These are phyloP conservation scores for Blakeslea trispora DNA, from an alignment of 371 early-diverging fungal genomes.

Conservation along the genomic window DNA sequence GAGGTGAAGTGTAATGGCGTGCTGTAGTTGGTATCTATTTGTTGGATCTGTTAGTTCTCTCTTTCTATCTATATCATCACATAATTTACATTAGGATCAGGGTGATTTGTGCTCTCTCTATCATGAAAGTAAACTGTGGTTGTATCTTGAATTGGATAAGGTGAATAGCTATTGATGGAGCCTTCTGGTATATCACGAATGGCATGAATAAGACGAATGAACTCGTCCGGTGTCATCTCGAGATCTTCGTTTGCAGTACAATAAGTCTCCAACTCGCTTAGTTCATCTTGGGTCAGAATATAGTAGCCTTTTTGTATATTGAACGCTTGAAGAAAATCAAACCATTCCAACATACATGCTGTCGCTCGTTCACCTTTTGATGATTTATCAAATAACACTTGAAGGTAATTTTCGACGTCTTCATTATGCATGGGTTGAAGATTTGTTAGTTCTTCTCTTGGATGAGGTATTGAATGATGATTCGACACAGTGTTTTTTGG, in stretches of 20 bases:
- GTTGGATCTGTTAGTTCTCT: too few relatives aligned
- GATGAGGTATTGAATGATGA: neutral
- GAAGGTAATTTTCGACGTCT: constrained; percentile 14
- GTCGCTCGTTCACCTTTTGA: constrained; percentile 9
- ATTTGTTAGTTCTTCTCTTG: neutral
- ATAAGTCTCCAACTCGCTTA: constrained; percentile 15
- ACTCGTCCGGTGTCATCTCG: constrained; percentile 30
- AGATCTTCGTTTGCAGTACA: constrained; percentile 17
- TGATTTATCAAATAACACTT: constrained; percentile 5
- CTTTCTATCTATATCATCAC: too few relatives aligned
- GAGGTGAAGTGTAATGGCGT: too few relatives aligned
- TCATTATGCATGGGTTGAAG: constrained; percentile 7
- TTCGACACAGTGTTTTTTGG: neutral
- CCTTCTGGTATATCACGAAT: constrained; percentile 18
- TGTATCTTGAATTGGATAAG: constrained; percentile 7
- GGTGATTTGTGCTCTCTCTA: constrained; percentile 13
- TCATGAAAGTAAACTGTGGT: constrained; percentile 6
- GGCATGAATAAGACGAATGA: constrained; percentile 10
- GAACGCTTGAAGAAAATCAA: constrained; percentile 11
- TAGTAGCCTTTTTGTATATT: constrained; percentile 14
- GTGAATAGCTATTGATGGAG: constrained; percentile 5
- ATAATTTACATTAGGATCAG: constrained; percentile 9
- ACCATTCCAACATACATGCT: constrained; percentile 24
- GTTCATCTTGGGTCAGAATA: constrained; percentile 21
- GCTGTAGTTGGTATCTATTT: too few relatives aligned